Conservation (phyloP, 768 basidiomycete genomes). For the Podaxis sp. region DNA sequence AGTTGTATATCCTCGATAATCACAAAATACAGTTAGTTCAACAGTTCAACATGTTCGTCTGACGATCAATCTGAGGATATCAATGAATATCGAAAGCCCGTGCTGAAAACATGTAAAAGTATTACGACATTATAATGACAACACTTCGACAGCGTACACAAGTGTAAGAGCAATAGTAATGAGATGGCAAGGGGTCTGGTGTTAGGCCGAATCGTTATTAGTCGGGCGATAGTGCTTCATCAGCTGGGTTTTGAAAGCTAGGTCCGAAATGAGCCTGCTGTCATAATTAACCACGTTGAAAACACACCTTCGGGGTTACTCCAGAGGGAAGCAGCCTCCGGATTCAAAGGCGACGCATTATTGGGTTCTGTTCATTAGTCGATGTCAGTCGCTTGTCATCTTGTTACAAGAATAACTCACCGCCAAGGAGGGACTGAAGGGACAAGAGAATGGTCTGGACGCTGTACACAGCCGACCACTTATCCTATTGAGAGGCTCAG, state of each 20-base stretch:
- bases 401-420: constrained; percentile 39
- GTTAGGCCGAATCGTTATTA: constrained; percentile 33
- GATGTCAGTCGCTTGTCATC: constrained; percentile 4
- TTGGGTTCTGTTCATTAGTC: constrained; percentile 66
- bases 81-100: not conserved
- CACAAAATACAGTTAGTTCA: too few relatives aligned
- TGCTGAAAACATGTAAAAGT: constrained; percentile 5
- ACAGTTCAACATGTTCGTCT: too few relatives aligned
- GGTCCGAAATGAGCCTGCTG: constrained; percentile 11
- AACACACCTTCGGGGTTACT: constrained; percentile 58
- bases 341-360: constrained; percentile 87
- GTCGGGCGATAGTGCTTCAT: constrained; percentile 69
- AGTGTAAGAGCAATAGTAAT: not conserved
- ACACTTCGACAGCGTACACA: constrained; percentile 4
- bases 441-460: constrained; percentile 89
- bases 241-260: constrained; percentile 72
- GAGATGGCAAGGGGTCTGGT: not conserved
- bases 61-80: not conserved
- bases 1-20: too few relatives aligned
- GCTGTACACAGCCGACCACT: constrained; percentile 92
- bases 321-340: constrained; percentile 86
- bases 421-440: constrained; percentile 83
- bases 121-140: constrained; percentile 5
- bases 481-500: constrained; percentile 52
- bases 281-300: not conserved